Conservation (phyloP, 2,329 filamentous ascomycete species). For the Aspergillus floridensis region DNA sequence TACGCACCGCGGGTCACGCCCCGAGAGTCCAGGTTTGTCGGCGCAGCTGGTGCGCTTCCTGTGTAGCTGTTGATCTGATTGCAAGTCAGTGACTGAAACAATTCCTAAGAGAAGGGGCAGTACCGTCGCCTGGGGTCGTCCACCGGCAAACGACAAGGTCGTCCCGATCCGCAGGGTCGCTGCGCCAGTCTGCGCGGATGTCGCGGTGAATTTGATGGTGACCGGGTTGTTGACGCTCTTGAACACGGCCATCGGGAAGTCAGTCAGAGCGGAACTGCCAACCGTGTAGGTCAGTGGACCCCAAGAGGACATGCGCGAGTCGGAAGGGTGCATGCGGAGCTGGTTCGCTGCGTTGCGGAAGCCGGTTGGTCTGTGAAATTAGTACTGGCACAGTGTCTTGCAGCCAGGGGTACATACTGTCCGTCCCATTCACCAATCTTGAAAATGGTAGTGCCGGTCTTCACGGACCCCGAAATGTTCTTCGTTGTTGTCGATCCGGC, state of each 20-base stretch:
- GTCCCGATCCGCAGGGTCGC: slow-evolving; percentile 64
- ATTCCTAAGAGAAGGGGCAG: too few relatives aligned
- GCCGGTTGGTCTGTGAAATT: slow-evolving; percentile 48
- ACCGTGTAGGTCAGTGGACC: slow-evolving; percentile 60
- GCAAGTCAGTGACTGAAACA: neutral
- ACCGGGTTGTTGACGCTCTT: slow-evolving; percentile 59
- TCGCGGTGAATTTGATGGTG: slow-evolving; percentile 60
- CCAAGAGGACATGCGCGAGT: slow-evolving; percentile 63
- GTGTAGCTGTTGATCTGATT: slow-evolving; percentile 54
- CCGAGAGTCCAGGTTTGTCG: slow-evolving; percentile 62
- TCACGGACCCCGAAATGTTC: slow-evolving; percentile 52
- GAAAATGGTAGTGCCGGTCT: slow-evolving; percentile 56
- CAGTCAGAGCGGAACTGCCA: slow-evolving; percentile 50
- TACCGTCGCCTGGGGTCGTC: slow-evolving; percentile 52
- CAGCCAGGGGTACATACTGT: slow-evolving; percentile 35
- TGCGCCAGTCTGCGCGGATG: slow-evolving; percentile 49
- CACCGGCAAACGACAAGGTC: slow-evolving; percentile 61
- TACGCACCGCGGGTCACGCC: slow-evolving; percentile 67
- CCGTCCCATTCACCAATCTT: slow-evolving; percentile 67
- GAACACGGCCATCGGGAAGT: slow-evolving; percentile 67
- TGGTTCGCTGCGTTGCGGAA: slow-evolving; percentile 68
- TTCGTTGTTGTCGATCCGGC: slow-evolving; percentile 50
- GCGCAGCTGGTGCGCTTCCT: slow-evolving; percentile 51
- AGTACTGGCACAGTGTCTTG: neutral
- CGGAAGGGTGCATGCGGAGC: slow-evolving; percentile 66